These are phyloP conservation scores for Calvatia gigantea DNA, from an alignment of 768 basidiomycete species.

Conservation along the genomic window DNA sequence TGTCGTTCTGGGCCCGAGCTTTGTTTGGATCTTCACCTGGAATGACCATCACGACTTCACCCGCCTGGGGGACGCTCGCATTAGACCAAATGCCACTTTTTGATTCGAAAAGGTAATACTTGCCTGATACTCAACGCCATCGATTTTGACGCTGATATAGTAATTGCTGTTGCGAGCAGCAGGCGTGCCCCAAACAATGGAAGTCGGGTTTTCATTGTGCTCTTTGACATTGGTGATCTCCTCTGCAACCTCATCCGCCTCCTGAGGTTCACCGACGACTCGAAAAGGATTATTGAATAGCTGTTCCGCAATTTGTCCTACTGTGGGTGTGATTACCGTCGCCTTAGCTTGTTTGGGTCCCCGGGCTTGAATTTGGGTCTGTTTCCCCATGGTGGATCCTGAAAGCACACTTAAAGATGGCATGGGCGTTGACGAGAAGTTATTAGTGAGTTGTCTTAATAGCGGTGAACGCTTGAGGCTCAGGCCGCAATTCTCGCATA, in stretches of 20 bases:
- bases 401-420: neutral
- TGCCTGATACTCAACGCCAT: slow-evolving; percentile 56
- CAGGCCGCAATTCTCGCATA: slow-evolving; percentile 24
- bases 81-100: neutral
- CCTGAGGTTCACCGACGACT: slow-evolving; percentile 27
- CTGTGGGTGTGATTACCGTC: slow-evolving; percentile 35
- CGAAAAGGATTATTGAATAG: slow-evolving; percentile 45
- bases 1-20: slow-evolving; percentile 37
- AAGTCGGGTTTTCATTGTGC: slow-evolving; percentile 18
- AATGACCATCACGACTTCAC: slow-evolving; percentile 62
- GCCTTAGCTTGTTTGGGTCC: neutral
- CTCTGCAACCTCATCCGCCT: slow-evolving; percentile 26
- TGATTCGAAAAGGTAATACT: slow-evolving; percentile 15
- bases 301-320: slow-evolving; percentile 41
- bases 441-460: slow-evolving; percentile 21
- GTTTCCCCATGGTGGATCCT: neutral
- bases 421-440: neutral
- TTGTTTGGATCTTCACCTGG: slow-evolving; percentile 48
- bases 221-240: slow-evolving; percentile 23
- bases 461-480: slow-evolving; percentile 39
- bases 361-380: neutral
- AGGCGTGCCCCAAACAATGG: slow-evolving; percentile 32
- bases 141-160: slow-evolving; percentile 48
- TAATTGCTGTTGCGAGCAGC: slow-evolving; percentile 20
- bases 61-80: slow-evolving; percentile 36